phyloP scores from a whole-genome alignment of 2,329 filamentous ascomycete genomes.

The Diaporthe ampelina region DNA sequence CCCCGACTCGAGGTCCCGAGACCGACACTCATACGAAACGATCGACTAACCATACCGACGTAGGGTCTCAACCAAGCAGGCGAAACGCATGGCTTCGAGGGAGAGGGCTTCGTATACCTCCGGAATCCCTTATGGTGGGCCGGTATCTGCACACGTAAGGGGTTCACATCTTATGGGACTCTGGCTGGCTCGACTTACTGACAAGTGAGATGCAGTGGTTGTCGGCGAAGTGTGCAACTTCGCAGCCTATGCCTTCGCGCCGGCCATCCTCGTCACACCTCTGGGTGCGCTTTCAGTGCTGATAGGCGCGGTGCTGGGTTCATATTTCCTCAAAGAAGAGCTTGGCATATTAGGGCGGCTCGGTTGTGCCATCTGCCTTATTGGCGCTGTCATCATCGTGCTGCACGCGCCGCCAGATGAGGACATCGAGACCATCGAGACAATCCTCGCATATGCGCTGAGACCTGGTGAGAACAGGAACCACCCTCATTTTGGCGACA shows the following conservation, averaged over 20 bases:
- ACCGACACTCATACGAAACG: not conserved
- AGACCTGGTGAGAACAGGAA: conserved; percentile 78
- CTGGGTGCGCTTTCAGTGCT: conserved; percentile 93
- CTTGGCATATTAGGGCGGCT: conserved; percentile 93
- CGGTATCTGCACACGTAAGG: conserved; percentile 88
- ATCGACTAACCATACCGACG: conserved; percentile 30
- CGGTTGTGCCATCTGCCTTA: conserved; percentile 94
- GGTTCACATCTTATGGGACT: conserved; percentile 39
- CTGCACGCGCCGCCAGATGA: conserved; percentile 96
- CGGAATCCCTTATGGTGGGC: conserved; percentile 98
- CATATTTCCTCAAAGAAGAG: conserved; percentile 93
- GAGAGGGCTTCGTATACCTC: conserved; percentile 94
- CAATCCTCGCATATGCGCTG: conserved; percentile 91
- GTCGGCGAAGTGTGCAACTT: conserved; percentile 97
- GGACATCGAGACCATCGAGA: conserved; percentile 90
- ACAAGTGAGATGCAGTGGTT: conserved; percentile 73
- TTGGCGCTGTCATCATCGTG: conserved; percentile 97
- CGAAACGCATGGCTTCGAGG: conserved; percentile 94
- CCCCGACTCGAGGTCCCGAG: conserved; percentile 37
- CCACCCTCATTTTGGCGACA: not conserved
- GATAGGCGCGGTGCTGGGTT: conserved; percentile 93
- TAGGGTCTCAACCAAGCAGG: conserved; percentile 92
- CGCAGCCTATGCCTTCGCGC: conserved; percentile 96
- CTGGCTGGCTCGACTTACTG: conserved; percentile 13
- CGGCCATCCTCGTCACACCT: conserved; percentile 97